phyloP scores from a whole-genome alignment of 768 basidiomycete species.

The Tubosaeta sp. region DNA sequence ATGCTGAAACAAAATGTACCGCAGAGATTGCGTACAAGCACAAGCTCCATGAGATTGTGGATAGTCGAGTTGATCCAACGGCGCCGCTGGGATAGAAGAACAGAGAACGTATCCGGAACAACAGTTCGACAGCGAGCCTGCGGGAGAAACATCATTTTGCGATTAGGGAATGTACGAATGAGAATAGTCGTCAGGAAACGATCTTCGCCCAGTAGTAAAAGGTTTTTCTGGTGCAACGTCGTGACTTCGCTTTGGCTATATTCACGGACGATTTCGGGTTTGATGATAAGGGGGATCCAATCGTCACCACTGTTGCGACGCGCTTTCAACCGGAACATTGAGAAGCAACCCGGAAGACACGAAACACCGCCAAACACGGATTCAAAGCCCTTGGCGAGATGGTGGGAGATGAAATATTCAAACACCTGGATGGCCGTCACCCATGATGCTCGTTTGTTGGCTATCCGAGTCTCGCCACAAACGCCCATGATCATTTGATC shows the following conservation, averaged over 20 bases:
- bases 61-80: constrained; percentile 99
- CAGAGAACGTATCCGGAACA: constrained; percentile 90
- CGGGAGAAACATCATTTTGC: constrained; percentile 99
- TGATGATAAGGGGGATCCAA: constrained; percentile 95
- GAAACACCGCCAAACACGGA: constrained; percentile 99
- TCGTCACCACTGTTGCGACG: constrained; percentile 85
- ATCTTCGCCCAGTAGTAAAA: constrained; percentile 95
- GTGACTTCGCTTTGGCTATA: constrained; percentile 93
- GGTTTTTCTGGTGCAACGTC: constrained; percentile 96
- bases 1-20: constrained; percentile 99
- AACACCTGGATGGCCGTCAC: constrained; percentile 98
- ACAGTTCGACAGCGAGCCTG: constrained; percentile 94
- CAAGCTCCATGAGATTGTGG: constrained; percentile 98
- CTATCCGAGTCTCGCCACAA: constrained; percentile 97
- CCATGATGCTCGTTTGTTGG: constrained; percentile 98
- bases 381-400: constrained; percentile 97
- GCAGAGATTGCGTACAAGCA: constrained; percentile 93
- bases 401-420: constrained; percentile 99
- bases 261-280: constrained; percentile 95
- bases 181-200: constrained; percentile 97
- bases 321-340: constrained; percentile 98
- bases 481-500: constrained; percentile 99
- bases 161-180: constrained; percentile 92
- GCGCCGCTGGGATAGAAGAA: constrained; percentile 93
- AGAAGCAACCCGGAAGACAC: constrained; percentile 99